Evolutionary conservation across 2,329 filamentous ascomycete genomes (phyloP).

Genomic region (Mycosphaerella sp.): DNA sequence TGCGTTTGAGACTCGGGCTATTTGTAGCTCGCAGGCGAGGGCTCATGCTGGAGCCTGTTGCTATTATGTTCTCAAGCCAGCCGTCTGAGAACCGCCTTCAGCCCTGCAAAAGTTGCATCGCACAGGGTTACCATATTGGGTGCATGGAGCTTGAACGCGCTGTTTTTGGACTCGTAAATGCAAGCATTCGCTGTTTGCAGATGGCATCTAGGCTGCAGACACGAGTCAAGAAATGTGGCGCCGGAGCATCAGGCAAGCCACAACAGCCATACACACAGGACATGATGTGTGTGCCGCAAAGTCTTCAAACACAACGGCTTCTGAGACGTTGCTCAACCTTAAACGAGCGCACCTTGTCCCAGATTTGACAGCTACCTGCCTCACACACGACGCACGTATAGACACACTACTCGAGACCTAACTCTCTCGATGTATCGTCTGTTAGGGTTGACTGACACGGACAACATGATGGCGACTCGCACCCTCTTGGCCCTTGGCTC

Average conservation of each 20-base stretch:
- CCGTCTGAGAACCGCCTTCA: not conserved
- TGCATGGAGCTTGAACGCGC: not conserved
- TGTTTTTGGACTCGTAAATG: not conserved
- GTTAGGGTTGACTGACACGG: not conserved
- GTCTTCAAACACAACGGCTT: constrained; percentile 1
- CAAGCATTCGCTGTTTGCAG: not conserved
- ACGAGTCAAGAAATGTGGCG: not conserved
- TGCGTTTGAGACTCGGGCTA: not conserved
- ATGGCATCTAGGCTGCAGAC: not conserved
- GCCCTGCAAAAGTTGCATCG: not conserved
- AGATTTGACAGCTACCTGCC: not conserved
- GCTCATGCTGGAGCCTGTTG: not conserved
- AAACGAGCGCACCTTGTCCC: not conserved
- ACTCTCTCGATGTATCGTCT: not conserved
- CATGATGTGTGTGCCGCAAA: not conserved
- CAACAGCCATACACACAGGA: not conserved
- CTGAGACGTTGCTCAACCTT: constrained; percentile 3
- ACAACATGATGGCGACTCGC: not conserved
- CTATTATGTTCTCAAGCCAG: not conserved
- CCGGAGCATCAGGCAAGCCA: not conserved
- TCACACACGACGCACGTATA: not conserved
- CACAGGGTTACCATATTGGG: not conserved
- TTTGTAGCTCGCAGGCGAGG: not conserved
- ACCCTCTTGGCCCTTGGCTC: not conserved
- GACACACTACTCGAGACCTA: not conserved